Evolutionary conservation across 257 asterid genomes (phyloP).

Genomic region (Salvia miltiorrhiza): DNA sequence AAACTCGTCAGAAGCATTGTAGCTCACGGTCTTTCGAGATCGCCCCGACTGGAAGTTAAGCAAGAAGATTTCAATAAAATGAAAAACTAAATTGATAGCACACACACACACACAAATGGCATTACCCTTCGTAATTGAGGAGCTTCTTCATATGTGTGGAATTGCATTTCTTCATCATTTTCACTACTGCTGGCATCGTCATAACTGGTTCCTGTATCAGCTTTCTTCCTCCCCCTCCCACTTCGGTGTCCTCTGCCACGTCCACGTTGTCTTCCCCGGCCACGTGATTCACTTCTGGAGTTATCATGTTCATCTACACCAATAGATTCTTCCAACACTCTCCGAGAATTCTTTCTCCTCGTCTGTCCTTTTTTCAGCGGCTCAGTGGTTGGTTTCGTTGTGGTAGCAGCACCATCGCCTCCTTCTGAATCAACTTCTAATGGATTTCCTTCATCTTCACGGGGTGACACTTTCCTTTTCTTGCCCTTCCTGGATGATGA

Average conservation of each 20-base stretch:
- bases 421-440: slow-evolving; percentile 27
- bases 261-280: slow-evolving; percentile 33
- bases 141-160: slow-evolving; percentile 34
- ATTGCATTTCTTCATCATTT: slow-evolving; percentile 36
- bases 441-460: slow-evolving; percentile 26
- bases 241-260: slow-evolving; percentile 26
- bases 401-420: slow-evolving; percentile 25
- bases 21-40: slow-evolving; percentile 52
- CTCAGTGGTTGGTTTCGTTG: slow-evolving; percentile 28
- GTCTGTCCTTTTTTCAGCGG: slow-evolving; percentile 37
- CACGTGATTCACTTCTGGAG: slow-evolving; percentile 24
- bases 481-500: slow-evolving; percentile 46
- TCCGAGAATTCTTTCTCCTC: slow-evolving; percentile 24
- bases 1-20: slow-evolving; percentile 33
- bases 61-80: background rate
- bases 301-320: slow-evolving; percentile 20
- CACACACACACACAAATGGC: background rate
- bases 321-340: slow-evolving; percentile 15
- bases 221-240: slow-evolving; percentile 42
- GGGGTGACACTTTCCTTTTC: slow-evolving; percentile 44
- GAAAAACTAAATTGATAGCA: background rate
- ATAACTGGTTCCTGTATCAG: slow-evolving; percentile 30
- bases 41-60: slow-evolving; percentile 63
- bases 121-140: slow-evolving; percentile 62
- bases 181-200: slow-evolving; percentile 31